These are phyloP conservation scores for Magnusiomyces suaveolens DNA, from an alignment of 1,139 yeast species.

Conservation along the genomic window DNA sequence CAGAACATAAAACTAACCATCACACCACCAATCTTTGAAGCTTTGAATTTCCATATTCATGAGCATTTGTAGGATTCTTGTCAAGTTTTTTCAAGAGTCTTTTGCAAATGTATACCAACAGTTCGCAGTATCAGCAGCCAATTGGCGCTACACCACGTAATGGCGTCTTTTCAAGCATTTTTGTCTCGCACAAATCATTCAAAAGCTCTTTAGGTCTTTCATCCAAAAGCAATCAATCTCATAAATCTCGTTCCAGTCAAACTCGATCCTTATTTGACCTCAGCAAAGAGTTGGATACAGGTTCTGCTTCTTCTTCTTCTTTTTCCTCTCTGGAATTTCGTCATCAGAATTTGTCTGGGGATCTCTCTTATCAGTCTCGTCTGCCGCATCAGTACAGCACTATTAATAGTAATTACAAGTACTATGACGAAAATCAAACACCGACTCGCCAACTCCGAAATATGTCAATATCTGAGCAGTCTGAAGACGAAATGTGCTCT, in stretches of 20 bases:
- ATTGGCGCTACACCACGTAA: conserved; percentile 23
- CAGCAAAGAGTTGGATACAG: too few relatives aligned
- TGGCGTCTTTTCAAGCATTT: conserved; percentile 32
- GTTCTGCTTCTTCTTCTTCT: not conserved
- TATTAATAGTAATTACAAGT: not conserved
- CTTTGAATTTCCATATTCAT: not conserved
- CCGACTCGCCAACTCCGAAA: not conserved
- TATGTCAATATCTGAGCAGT: not conserved
- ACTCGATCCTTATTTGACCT: conserved; percentile 5
- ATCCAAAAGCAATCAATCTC: conserved; percentile 9
- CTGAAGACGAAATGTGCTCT: too few relatives aligned
- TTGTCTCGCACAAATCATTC: conserved; percentile 32
- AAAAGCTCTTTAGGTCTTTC: conserved; percentile 23
- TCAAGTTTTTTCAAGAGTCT: not conserved
- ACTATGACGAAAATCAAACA: not conserved
- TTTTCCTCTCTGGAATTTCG: conserved; percentile 10
- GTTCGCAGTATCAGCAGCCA: conserved; percentile 11
- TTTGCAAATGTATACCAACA: not conserved
- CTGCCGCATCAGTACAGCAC: not conserved
- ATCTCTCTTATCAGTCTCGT: not conserved
- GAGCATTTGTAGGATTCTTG: not conserved
- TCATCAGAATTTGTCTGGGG: not conserved
- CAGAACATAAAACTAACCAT: too few relatives aligned
- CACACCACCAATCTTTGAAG: not conserved
- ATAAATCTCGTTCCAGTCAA: conserved; percentile 13